These are phyloP conservation scores for Zalaria obscura DNA, from an alignment of 2,329 filamentous ascomycete genomes.

Conservation along the genomic window DNA sequence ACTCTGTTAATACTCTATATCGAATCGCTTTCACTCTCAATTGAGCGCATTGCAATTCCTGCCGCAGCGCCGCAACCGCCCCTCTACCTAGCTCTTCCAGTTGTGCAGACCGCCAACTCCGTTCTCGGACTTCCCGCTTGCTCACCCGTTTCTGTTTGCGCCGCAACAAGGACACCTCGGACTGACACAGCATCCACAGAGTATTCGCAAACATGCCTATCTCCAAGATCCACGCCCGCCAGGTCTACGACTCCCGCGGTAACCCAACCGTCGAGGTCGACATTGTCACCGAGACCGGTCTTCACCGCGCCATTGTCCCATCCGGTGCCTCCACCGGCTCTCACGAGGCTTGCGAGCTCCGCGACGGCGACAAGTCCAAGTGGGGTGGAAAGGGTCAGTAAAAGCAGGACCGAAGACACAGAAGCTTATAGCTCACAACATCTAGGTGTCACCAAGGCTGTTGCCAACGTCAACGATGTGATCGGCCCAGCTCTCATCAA, in stretches of 20 bases:
- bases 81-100: too few species aligned
- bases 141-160: too few species aligned
- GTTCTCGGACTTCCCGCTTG: too few species aligned
- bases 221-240: constrained; percentile 47
- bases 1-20: too few species aligned
- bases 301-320: constrained; percentile 94
- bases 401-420: not conserved
- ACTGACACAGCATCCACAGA: too few species aligned
- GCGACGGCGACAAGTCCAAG: constrained; percentile 37
- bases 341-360: constrained; percentile 39
- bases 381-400: constrained; percentile 37
- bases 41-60: too few species aligned
- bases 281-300: constrained; percentile 86
- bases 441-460: constrained; percentile 38
- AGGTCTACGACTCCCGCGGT: constrained; percentile 91
- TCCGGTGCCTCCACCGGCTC: constrained; percentile 82
- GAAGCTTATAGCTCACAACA: constrained; percentile 2
- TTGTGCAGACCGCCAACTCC: too few species aligned
- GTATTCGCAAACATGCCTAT: constrained; percentile 47
- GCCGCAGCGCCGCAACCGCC: too few species aligned
- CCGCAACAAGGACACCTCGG: too few species aligned
- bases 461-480: constrained; percentile 39
- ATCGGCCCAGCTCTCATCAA: constrained; percentile 42
- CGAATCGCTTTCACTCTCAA: too few species aligned
- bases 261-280: constrained; percentile 99